Conservation (phyloP, 192 early-diverging fungal genomes). For the Geosiphon pyriformis region DNA sequence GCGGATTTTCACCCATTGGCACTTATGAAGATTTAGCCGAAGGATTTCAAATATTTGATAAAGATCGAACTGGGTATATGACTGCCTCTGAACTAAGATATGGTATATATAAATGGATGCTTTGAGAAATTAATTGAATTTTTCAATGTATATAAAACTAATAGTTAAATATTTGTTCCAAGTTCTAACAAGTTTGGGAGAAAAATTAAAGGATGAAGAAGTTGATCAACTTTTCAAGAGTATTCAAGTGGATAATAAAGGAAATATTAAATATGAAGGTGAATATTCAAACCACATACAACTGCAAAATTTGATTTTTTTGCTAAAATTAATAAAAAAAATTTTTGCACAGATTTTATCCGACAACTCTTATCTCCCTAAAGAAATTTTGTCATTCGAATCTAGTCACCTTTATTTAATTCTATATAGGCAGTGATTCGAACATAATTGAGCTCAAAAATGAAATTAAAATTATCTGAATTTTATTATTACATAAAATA, state of each 20-base stretch:
- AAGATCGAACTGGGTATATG: constrained; percentile 72
- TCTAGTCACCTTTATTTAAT: too few species aligned
- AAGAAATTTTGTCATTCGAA: too few species aligned
- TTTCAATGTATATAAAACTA: not conserved
- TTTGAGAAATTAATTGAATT: not conserved
- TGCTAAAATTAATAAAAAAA: constrained; percentile 1
- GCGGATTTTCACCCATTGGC: constrained; percentile 65
- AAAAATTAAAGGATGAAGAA: constrained; percentile 70
- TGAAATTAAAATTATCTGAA: too few species aligned
- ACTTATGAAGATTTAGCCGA: constrained; percentile 76
- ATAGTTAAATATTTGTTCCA: not conserved
- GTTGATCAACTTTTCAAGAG: constrained; percentile 78
- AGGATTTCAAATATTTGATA: constrained; percentile 86
- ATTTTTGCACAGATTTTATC: too few species aligned
- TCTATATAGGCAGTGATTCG: too few species aligned
- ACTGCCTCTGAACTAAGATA: constrained; percentile 72
- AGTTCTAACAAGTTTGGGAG: constrained; percentile 79
- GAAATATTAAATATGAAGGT: constrained; percentile 79
- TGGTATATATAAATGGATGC: too few species aligned
- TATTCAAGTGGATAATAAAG: constrained; percentile 67
- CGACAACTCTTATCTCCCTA: too few species aligned
- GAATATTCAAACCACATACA: too few species aligned
- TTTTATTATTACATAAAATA: too few species aligned
- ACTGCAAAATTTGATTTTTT: not conserved
- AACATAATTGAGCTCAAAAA: too few species aligned